Conservation (phyloP, 768 basidiomycete species). For the Termitomyces sp. region DNA sequence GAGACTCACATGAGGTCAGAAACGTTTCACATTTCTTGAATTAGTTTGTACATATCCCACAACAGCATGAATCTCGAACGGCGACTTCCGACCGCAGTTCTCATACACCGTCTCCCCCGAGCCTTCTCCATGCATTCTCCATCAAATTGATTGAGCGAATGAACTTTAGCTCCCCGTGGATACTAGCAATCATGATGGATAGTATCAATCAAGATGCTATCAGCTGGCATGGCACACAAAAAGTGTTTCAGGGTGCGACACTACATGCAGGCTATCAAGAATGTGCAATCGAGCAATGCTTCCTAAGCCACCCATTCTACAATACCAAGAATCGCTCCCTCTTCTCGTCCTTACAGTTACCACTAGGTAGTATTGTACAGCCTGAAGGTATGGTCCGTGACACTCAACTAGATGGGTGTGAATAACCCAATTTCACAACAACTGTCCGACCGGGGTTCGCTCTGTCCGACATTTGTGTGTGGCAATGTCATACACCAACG, state of each 20-base stretch:
- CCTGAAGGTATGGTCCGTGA: not conserved
- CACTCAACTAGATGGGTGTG: not conserved
- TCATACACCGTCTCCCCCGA: too few relatives aligned
- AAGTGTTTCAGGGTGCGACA: too few relatives aligned
- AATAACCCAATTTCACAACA: slow-evolving; percentile 22
- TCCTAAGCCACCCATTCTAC: not conserved
- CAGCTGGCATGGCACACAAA: too few relatives aligned
- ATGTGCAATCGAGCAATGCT: too few relatives aligned
- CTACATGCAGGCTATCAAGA: too few relatives aligned
- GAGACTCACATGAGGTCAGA: slow-evolving; percentile 10
- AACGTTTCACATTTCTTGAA: slow-evolving; percentile 8
- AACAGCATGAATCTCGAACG: not conserved
- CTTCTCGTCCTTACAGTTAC: not conserved
- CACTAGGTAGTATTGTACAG: not conserved
- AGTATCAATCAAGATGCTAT: too few relatives aligned
- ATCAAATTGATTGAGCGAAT: too few relatives aligned
- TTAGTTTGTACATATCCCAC: not conserved
- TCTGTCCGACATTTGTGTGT: slow-evolving; percentile 16
- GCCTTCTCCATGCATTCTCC: too few relatives aligned
- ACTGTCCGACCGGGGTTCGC: slow-evolving; percentile 30
- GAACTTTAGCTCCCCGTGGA: too few relatives aligned
- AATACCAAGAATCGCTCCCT: not conserved
- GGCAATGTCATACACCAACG: slow-evolving; percentile 50
- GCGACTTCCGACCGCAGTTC: not conserved
- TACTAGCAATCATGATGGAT: too few relatives aligned